Evolutionary conservation across 2,329 filamentous ascomycete genomes (phyloP), one percentile per base, ranked within the genome.

Genomic region (Calonectria montana): DNA sequence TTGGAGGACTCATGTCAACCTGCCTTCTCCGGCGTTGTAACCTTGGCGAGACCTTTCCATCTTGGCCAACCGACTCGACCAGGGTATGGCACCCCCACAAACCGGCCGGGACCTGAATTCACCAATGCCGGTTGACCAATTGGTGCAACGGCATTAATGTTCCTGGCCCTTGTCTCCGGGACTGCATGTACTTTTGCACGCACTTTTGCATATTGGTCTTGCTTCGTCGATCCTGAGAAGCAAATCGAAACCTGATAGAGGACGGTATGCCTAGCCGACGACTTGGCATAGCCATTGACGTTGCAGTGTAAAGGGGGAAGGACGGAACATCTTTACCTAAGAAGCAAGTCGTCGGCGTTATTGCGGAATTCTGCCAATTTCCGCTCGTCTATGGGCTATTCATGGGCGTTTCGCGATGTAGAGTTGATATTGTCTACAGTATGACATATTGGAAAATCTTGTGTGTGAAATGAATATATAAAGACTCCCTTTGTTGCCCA

Each of bases 141-240:
- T 39, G 10, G 13, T 41, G n/a, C 45, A 27, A 37, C 62, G 25
- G 62, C 45, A 65, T 65, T 65, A 65, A 47, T 65, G 43, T 65
- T 65, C 62, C 62, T 65, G 27, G 18, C 41, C 29, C 61, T 48
- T 64, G 41, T 25, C 21, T 25, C n/a, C 27, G 31, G 31, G 23
- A 61, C n/a, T 18, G 55, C 55, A 41, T 65, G 62, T 18, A 65
- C 62, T 65, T 65, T 65, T 65, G 62, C 18, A n/a, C 18, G 31
- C 16, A 65, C 62, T 65, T 65, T 65, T 65, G 62, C 25, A 4
- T 25, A 10, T 16, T 39, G 16, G 25, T 48, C n/a, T 16, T 39
- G 39, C 37, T 18, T 53, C 31, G 18, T 62, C 39, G 39, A 62
- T 62, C 37, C 53, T 9, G 37, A 59, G 21, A 37, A 59, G 53